Evolutionary conservation across 768 basidiomycete genomes (phyloP), one percentile per base, ranked within the genome.

Genomic region (Steccherinum ochraceum): DNA sequence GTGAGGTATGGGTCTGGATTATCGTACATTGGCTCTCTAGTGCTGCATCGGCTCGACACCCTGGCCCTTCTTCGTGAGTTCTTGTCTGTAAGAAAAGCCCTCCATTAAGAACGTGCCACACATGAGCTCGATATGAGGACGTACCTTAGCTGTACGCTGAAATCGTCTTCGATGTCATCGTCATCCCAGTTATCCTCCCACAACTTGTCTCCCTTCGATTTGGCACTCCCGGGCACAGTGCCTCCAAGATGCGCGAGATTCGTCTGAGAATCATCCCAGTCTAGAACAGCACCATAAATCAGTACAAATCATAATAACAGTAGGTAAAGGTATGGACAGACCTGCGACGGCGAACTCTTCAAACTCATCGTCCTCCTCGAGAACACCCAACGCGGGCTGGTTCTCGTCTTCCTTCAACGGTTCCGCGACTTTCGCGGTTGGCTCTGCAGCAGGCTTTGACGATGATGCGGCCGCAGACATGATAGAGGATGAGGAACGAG

Each of bases 131-230:
- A 16, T n/a, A n/a, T n/a, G n/a, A 7, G 23, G 11, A 72, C 88
- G 59, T 64, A 94, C 96, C 96, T 82, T 58, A 99, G 72, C 69
- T 96, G 93, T 48, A 89, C 84, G 60, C 91, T 93, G 64, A 99
- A 99, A 58, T 96, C 93, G 60, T 97, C 94, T 65, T 95, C 95
- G 54, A 96, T 84, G 69, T 98, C 95, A 70, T 99, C 96, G 60
- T 99, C 96, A 62, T 99, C 96, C 96, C 96, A 99, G 66, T 97
- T 97, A 60, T 98, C 96, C 73, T 99, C 96, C 96, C 96, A 99
- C 11, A 99, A 73, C 62, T 93, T 90, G 67, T 96, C 85, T 16
- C 89, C 88, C 40, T 85, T 85, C 26, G 86, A 86, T 59, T 83
- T 84, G 2, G 85, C 89, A 12, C 76, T 81, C 3, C 86, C 87